Conservation (phyloP, 805 yeast genomes). For the Kodamaea restingae region DNA sequence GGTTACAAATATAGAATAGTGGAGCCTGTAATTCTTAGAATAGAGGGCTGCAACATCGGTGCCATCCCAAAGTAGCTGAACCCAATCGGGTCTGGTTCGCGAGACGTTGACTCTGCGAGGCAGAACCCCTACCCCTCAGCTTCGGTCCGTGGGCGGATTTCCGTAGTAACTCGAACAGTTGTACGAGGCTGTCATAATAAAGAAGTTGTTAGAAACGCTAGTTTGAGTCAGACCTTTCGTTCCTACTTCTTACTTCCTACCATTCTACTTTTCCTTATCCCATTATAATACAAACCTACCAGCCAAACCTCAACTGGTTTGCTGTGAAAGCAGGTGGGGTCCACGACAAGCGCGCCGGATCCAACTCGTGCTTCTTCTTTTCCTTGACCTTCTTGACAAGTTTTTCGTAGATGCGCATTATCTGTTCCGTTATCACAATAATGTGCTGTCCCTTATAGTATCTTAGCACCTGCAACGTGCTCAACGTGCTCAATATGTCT, state of each 20-base stretch:
- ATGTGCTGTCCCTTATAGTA: slow-evolving; percentile 95
- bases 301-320: slow-evolving; percentile 91
- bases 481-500: slow-evolving; percentile 89
- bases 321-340: slow-evolving; percentile 95
- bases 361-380: slow-evolving; percentile 72
- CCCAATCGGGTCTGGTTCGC: too few relatives aligned
- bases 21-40: too few relatives aligned
- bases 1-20: too few relatives aligned
- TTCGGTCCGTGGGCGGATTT: too few relatives aligned
- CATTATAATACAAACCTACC: slow-evolving; percentile 42
- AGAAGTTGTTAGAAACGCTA: too few relatives aligned
- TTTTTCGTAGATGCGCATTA: slow-evolving; percentile 70
- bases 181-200: too few relatives aligned
- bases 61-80: too few relatives aligned
- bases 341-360: slow-evolving; percentile 75
- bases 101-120: too few relatives aligned
- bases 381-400: slow-evolving; percentile 47
- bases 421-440: slow-evolving; percentile 79
- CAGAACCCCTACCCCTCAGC: too few relatives aligned
- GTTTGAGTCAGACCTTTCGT: not conserved
- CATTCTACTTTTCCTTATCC: not conserved
- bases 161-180: too few relatives aligned
- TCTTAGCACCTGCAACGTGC: slow-evolving; percentile 82
- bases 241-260: not conserved
- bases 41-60: too few relatives aligned